Evolutionary conservation across 1,284 basidiomycete genomes (phyloP).

Genomic region (Malassezia yamatoensis): DNA sequence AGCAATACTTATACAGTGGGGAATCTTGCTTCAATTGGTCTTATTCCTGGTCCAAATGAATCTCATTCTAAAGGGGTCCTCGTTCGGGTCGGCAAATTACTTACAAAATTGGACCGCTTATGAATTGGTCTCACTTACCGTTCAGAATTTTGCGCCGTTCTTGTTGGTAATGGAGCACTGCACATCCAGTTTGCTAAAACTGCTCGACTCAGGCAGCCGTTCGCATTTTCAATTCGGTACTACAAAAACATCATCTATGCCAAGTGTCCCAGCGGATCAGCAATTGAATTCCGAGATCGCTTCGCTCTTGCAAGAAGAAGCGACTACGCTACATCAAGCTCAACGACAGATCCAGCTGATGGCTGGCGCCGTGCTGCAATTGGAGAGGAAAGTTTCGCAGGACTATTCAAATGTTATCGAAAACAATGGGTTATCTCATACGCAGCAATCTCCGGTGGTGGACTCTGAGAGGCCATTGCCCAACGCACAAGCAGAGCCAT

Average conservation of each 20-base stretch:
- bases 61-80: not conserved
- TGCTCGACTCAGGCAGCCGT: not conserved
- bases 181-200: not conserved
- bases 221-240: conserved; percentile 1
- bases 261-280: too few species aligned
- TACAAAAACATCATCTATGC: too few species aligned
- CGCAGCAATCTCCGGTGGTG: not conserved
- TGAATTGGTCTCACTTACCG: not conserved
- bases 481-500: too few species aligned
- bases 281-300: not conserved
- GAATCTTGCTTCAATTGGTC: not conserved
- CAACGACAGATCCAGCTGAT: conserved; percentile 7
- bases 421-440: not conserved
- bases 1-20: conserved; percentile 3
- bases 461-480: too few species aligned
- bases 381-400: not conserved
- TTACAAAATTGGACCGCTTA: not conserved
- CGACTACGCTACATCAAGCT: conserved; percentile 9
- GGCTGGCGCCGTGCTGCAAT: not conserved
- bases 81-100: not conserved
- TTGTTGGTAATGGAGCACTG: conserved; percentile 6
- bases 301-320: conserved; percentile 1
- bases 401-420: not conserved
- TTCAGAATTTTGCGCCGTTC: not conserved
- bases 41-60: not conserved